These are phyloP conservation scores for Mycena rebaudengoi DNA, from an alignment of 768 basidiomycete species.

Conservation along the genomic window DNA sequence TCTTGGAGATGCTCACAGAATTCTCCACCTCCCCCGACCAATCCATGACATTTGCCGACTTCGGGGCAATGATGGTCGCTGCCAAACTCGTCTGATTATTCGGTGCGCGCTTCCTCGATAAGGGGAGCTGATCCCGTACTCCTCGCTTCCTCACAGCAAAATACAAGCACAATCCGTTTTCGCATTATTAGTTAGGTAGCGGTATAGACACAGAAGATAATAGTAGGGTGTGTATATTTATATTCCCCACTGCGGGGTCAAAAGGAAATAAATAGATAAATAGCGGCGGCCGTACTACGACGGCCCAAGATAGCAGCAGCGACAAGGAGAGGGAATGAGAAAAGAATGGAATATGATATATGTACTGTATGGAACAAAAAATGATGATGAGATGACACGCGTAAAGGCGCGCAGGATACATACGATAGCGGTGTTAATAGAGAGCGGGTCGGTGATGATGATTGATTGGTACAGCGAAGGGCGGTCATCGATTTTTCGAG, in stretches of 20 bases:
- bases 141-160: not conserved
- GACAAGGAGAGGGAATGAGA: not conserved
- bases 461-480: not conserved
- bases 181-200: conserved; percentile 20
- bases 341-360: not conserved
- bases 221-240: conserved; percentile 18
- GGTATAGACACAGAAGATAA: conserved; percentile 22
- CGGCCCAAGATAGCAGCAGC: not conserved
- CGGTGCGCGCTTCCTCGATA: conserved; percentile 38
- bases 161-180: conserved; percentile 16
- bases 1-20: conserved; percentile 80
- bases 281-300: conserved; percentile 1
- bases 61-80: conserved; percentile 76
- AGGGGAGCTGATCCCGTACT: not conserved
- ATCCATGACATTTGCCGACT: conserved; percentile 73
- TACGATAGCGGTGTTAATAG: conserved; percentile 17
- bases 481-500: too few relatives aligned
- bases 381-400: conserved; percentile 6
- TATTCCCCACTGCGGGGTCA: not conserved
- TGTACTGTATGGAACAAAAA: conserved; percentile 18
- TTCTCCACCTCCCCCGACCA: conserved; percentile 78
- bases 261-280: conserved; percentile 18
- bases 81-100: conserved; percentile 64
- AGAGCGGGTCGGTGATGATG: not conserved
- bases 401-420: conserved; percentile 1